These are phyloP conservation scores for Penicillium sp. DNA, from an alignment of 2,329 filamentous ascomycete species.

Conservation along the genomic window DNA sequence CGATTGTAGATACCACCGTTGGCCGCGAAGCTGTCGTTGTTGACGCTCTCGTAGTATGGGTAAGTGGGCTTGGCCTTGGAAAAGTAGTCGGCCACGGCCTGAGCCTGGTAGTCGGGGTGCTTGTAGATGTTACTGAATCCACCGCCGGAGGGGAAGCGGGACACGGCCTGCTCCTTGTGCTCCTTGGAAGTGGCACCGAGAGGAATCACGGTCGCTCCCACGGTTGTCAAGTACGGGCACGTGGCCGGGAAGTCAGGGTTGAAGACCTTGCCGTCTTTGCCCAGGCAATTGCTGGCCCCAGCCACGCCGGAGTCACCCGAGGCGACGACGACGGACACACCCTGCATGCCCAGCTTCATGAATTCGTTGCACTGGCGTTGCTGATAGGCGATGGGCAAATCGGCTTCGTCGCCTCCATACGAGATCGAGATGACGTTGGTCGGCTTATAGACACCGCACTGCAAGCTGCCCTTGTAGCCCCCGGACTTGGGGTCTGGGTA, in stretches of 20 bases:
- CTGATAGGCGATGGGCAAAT: slow-evolving; percentile 36
- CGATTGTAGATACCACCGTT: slow-evolving; percentile 35
- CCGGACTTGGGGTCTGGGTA: slow-evolving; percentile 42
- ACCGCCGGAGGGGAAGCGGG: slow-evolving; percentile 41
- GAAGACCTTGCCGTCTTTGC: slow-evolving; percentile 34
- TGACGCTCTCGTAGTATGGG: slow-evolving; percentile 31
- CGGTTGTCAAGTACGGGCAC: slow-evolving; percentile 36
- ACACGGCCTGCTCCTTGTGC: slow-evolving; percentile 38
- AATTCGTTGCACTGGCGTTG: slow-evolving; percentile 44
- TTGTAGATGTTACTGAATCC: slow-evolving; percentile 46
- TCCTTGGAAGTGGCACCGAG: slow-evolving; percentile 25
- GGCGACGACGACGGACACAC: slow-evolving; percentile 47
- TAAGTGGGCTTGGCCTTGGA: slow-evolving; percentile 24
- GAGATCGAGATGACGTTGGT: slow-evolving; percentile 39
- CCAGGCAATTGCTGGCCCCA: slow-evolving; percentile 35
- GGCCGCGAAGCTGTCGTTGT: slow-evolving; percentile 31
- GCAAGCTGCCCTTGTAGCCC: slow-evolving; percentile 43
- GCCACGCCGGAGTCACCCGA: slow-evolving; percentile 49
- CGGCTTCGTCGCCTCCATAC: slow-evolving; percentile 34
- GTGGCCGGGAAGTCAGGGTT: slow-evolving; percentile 39
- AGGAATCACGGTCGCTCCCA: slow-evolving; percentile 42
- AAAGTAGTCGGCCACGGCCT: slow-evolving; percentile 39
- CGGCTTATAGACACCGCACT: slow-evolving; percentile 45
- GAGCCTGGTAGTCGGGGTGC: slow-evolving; percentile 39
- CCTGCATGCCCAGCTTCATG: slow-evolving; percentile 52